Percentiles rank a stretch among this genome's conserved stretches.
These are phyloP conservation scores for Chlorella sp. DNA, from an alignment of 139 green algal species.

Conservation along the genomic window DNA sequence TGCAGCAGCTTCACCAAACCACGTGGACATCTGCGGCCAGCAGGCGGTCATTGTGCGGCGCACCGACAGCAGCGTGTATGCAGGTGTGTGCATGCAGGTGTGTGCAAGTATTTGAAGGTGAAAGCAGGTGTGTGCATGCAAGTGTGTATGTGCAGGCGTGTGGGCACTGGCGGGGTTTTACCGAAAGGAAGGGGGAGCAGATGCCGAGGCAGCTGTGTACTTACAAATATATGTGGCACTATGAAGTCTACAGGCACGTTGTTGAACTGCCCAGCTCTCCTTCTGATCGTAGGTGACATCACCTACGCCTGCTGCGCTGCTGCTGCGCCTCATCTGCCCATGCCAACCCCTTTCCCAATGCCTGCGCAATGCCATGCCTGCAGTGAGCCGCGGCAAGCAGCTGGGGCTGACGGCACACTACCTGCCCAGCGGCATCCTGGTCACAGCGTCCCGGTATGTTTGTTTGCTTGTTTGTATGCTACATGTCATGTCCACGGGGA, in stretches of 20 bases:
- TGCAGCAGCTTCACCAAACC: not conserved
- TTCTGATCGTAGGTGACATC: too few relatives aligned
- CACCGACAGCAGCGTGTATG: conserved; percentile 13
- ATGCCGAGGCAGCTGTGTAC: too few relatives aligned
- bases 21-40: conserved; percentile 6
- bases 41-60: not conserved
- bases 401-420: conserved; percentile 19
- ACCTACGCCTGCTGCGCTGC: not conserved
- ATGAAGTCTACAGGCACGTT: too few relatives aligned
- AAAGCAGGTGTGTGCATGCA: conserved; percentile 11
- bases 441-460: not conserved
- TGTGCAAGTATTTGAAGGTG: too few relatives aligned
- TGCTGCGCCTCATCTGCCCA: not conserved
- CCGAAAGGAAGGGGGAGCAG: too few relatives aligned
- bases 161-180: not conserved
- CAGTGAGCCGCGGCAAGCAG: conserved; percentile 33
- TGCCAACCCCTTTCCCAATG: not conserved
- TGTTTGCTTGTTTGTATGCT: too few relatives aligned
- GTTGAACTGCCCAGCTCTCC: too few relatives aligned
- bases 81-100: not conserved
- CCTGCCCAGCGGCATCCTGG: conserved; percentile 6
- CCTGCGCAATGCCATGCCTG: not conserved
- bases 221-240: too few relatives aligned
- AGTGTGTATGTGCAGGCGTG: not conserved
- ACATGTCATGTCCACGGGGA: too few relatives aligned